phyloP scores from a whole-genome alignment of 2,329 filamentous ascomycete genomes.

The Penicillium sp. region DNA sequence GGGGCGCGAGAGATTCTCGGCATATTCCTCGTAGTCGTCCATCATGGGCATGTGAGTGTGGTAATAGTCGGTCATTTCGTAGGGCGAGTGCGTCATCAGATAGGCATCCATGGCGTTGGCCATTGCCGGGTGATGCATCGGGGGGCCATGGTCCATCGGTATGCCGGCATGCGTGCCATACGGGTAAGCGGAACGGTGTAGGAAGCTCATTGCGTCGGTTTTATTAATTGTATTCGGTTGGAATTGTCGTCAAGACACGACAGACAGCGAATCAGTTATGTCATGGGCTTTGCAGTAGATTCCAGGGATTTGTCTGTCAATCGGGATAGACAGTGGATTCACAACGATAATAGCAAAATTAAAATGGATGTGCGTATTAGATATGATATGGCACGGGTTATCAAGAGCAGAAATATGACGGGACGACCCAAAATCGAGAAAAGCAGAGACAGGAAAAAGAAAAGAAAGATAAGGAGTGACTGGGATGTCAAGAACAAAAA shows the following conservation, averaged over 20 bases:
- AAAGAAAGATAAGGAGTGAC: slow-evolving; percentile 11
- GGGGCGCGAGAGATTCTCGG: slow-evolving; percentile 46
- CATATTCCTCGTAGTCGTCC: slow-evolving; percentile 42
- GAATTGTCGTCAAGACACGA: neutral
- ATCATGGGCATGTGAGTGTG: slow-evolving; percentile 36
- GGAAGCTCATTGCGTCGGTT: slow-evolving; percentile 36
- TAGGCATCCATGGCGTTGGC: slow-evolving; percentile 37
- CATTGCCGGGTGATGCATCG: slow-evolving; percentile 36
- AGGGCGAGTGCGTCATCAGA: slow-evolving; percentile 34
- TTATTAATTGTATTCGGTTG: too few relatives aligned
- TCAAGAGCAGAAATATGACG: neutral
- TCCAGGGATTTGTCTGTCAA: neutral
- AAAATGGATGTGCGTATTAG: neutral
- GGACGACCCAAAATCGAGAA: neutral
- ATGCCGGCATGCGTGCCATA: slow-evolving; percentile 31
- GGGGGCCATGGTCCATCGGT: slow-evolving; percentile 36
- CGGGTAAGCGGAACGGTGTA: slow-evolving; percentile 33
- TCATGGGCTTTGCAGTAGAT: neutral
- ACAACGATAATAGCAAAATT: neutral
- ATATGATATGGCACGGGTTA: slow-evolving; percentile 2
- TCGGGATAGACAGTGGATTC: neutral
- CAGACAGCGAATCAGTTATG: neutral
- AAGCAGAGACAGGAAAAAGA: neutral
- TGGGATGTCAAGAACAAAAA: slow-evolving; percentile 1
- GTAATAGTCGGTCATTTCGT: slow-evolving; percentile 43